Evolutionary conservation across 805 yeast genomes (phyloP).

Genomic region (Wickerhamiella sorbophila): DNA sequence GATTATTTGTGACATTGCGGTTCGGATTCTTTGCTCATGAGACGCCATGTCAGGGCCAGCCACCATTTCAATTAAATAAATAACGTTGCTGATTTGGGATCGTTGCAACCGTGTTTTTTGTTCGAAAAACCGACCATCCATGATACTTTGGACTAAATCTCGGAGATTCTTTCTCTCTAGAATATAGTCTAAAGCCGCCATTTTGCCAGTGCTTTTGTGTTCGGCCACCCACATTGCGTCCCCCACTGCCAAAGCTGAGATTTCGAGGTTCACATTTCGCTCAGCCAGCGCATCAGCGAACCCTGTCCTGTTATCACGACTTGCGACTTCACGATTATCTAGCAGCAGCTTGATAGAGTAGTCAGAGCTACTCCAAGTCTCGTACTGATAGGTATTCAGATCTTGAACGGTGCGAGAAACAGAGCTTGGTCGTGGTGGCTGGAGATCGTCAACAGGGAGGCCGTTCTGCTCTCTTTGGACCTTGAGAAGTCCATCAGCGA

Average conservation of each 20-base stretch:
- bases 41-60: conserved; percentile 10
- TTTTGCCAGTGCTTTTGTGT: conserved; percentile 39
- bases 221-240: conserved; percentile 84
- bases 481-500: conserved; percentile 43
- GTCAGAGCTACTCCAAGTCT: conserved; percentile 44
- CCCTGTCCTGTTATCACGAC: conserved; percentile 52
- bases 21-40: conserved; percentile 44
- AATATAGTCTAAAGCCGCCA: conserved; percentile 65
- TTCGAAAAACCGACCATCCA: conserved; percentile 79
- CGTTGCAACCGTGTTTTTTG: conserved; percentile 66
- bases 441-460: conserved; percentile 31
- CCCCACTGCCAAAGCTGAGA: conserved; percentile 57
- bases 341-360: conserved; percentile 49
- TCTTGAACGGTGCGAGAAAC: background rate
- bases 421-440: background rate
- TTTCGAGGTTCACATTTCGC: conserved; percentile 37
- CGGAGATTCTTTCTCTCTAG: conserved; percentile 82
- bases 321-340: conserved; percentile 73
- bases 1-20: conserved; percentile 59
- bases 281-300: conserved; percentile 42
- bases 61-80: conserved; percentile 68
- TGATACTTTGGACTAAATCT: conserved; percentile 68
- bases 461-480: conserved; percentile 40
- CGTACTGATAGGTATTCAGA: conserved; percentile 4
- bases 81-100: conserved; percentile 51